Conservation (phyloP, 495 filamentous ascomycete genomes). For the Hypoxylon fragiforme region DNA sequence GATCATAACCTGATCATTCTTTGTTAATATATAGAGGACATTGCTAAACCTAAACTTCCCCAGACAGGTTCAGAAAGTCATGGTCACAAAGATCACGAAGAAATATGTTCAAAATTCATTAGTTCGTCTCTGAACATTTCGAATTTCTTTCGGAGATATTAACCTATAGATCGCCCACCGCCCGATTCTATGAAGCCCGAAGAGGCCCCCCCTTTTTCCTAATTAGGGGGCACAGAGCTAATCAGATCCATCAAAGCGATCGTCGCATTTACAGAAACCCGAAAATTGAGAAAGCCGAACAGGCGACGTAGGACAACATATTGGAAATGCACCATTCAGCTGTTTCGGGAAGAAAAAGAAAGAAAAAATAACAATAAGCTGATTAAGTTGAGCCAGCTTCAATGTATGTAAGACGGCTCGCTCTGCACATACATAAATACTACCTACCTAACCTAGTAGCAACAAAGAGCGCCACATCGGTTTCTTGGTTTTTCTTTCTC, state of each 20-base stretch:
- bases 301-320: neutral
- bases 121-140: neutral
- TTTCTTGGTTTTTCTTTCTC: too few relatives aligned
- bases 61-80: too few relatives aligned
- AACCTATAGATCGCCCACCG: neutral
- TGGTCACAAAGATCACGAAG: too few relatives aligned
- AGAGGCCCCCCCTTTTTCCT: neutral
- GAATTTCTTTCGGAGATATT: neutral
- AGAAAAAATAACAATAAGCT: too few relatives aligned
- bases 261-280: neutral
- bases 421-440: too few relatives aligned
- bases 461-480: too few relatives aligned
- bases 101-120: too few relatives aligned
- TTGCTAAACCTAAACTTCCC: too few relatives aligned
- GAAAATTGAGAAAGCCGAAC: neutral
- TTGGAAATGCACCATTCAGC: neutral
- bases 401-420: too few relatives aligned
- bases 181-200: neutral
- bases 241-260: neutral
- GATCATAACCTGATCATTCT: too few relatives aligned
- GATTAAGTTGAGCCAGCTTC: neutral
- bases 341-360: neutral
- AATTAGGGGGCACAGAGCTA: neutral
- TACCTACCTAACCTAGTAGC: too few relatives aligned
- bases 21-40: too few relatives aligned